Conservation (phyloP, 495 filamentous ascomycete genomes). For the Annulohypoxylon nitens region DNA sequence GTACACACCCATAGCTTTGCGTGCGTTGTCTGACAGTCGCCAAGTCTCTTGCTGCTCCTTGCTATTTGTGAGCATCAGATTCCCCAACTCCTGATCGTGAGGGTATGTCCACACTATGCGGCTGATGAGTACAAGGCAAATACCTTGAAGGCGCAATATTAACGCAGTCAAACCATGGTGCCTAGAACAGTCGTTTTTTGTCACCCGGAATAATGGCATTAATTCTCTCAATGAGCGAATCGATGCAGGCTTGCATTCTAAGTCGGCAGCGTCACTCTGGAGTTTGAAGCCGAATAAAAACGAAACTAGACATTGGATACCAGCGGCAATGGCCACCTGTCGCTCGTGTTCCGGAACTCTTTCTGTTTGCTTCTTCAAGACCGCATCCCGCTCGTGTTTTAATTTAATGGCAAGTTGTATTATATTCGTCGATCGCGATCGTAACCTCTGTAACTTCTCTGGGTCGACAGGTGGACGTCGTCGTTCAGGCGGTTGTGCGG, state of each 20-base stretch:
- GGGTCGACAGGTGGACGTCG: slow-evolving; percentile 42
- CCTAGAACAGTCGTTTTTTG: slow-evolving; percentile 41
- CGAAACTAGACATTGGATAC: slow-evolving; percentile 47
- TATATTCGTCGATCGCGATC: slow-evolving; percentile 47
- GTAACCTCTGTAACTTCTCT: slow-evolving; percentile 46
- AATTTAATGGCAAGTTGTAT: slow-evolving; percentile 54
- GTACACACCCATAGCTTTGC: slow-evolving; percentile 44
- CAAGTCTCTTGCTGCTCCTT: slow-evolving; percentile 47
- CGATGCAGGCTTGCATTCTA: slow-evolving; percentile 41
- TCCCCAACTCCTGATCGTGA: slow-evolving; percentile 34
- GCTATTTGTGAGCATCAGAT: slow-evolving; percentile 28
- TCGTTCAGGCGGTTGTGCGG: slow-evolving; percentile 52
- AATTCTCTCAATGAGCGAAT: slow-evolving; percentile 39
- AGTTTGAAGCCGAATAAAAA: slow-evolving; percentile 49
- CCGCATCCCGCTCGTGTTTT: slow-evolving; percentile 61
- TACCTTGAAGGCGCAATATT: slow-evolving; percentile 47
- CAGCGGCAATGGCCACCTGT: slow-evolving; percentile 45
- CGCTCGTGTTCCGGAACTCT: slow-evolving; percentile 41
- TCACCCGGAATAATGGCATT: slow-evolving; percentile 38
- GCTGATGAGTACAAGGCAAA: slow-evolving; percentile 44
- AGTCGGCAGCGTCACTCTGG: slow-evolving; percentile 47
- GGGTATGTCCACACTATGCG: slow-evolving; percentile 47
- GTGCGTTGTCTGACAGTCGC: slow-evolving; percentile 40
- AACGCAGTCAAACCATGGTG: slow-evolving; percentile 42
- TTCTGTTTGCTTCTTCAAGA: slow-evolving; percentile 45